Percentiles rank a stretch among this genome's conserved stretches.
Conservation (phyloP, 1,139 yeast species). For the Barnettozyma hawaiiensis region DNA sequence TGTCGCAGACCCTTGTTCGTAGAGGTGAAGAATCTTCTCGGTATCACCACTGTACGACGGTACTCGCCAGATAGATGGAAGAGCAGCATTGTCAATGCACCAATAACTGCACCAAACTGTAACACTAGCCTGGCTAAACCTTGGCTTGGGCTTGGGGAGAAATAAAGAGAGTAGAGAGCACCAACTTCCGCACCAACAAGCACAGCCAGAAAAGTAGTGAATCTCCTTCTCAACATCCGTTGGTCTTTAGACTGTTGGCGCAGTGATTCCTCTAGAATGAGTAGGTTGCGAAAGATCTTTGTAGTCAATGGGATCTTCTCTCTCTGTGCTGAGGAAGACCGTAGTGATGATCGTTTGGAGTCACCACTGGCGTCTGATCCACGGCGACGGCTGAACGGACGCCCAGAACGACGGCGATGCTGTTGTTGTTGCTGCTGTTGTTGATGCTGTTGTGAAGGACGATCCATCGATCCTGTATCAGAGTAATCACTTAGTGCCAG, state of each 20-base stretch:
- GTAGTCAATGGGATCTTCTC: constrained; percentile 48
- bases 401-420: not conserved
- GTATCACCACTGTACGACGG: constrained; percentile 74
- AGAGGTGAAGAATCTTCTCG: constrained; percentile 68
- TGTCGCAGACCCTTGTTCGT: constrained; percentile 87
- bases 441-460: not conserved
- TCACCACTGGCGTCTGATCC: constrained; percentile 21
- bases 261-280: constrained; percentile 79
- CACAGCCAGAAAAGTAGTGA: constrained; percentile 60
- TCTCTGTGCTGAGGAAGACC: constrained; percentile 24
- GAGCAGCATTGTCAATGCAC: constrained; percentile 62
- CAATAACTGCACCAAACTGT: constrained; percentile 61
- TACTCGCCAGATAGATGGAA: constrained; percentile 90
- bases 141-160: constrained; percentile 18
- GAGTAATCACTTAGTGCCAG: not conserved
- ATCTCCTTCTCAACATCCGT: constrained; percentile 62
- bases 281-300: constrained; percentile 69
- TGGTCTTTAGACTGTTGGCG: constrained; percentile 77
- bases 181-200: constrained; percentile 36
- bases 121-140: constrained; percentile 38
- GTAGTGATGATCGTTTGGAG: constrained; percentile 21
- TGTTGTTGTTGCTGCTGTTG: not conserved
- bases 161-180: constrained; percentile 31
- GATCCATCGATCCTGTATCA: not conserved
- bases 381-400: constrained; percentile 18